Evolutionary conservation across 2,329 filamentous ascomycete species (phyloP).

Genomic region (Macroventuria anomochaeta): DNA sequence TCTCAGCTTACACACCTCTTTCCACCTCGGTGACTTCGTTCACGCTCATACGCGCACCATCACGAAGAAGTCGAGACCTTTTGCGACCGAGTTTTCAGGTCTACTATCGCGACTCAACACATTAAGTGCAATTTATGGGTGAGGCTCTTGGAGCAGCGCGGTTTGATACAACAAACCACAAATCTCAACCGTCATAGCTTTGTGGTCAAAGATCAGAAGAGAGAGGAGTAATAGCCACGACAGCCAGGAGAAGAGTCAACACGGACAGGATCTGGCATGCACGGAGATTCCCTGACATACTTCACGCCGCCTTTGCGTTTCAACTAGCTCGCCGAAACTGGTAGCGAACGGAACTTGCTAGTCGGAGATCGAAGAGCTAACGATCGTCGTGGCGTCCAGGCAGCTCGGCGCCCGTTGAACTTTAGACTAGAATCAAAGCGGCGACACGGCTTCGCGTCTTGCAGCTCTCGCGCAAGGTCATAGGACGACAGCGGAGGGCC

Average conservation of each 20-base stretch:
- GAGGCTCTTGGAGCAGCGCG: neutral
- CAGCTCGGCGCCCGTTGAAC: slow-evolving; percentile 40
- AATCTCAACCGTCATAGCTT: neutral
- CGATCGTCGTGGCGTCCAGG: slow-evolving; percentile 33
- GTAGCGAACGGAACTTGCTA: slow-evolving; percentile 32
- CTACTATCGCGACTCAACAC: neutral
- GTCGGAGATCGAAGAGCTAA: slow-evolving; percentile 34
- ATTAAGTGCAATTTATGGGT: no score
- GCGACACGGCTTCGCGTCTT: slow-evolving; percentile 27
- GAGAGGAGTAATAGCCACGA: neutral
- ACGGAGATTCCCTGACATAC: slow-evolving; percentile 19
- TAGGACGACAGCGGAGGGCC: slow-evolving; percentile 39
- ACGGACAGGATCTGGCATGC: slow-evolving; percentile 1
- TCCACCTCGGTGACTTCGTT: neutral
- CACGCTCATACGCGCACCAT: neutral
- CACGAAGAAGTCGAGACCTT: neutral
- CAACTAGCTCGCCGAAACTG: slow-evolving; percentile 33
- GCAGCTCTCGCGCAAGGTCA: slow-evolving; percentile 29
- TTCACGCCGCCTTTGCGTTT: slow-evolving; percentile 35
- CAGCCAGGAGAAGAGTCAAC: slow-evolving; percentile 1
- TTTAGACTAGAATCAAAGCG: slow-evolving; percentile 32
- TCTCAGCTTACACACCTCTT: neutral
- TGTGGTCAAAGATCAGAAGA: neutral
- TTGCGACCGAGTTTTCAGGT: neutral
- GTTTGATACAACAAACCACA: neutral